Conservation (phyloP, 352 stramenopile species). For the Phytophthora vignae region DNA sequence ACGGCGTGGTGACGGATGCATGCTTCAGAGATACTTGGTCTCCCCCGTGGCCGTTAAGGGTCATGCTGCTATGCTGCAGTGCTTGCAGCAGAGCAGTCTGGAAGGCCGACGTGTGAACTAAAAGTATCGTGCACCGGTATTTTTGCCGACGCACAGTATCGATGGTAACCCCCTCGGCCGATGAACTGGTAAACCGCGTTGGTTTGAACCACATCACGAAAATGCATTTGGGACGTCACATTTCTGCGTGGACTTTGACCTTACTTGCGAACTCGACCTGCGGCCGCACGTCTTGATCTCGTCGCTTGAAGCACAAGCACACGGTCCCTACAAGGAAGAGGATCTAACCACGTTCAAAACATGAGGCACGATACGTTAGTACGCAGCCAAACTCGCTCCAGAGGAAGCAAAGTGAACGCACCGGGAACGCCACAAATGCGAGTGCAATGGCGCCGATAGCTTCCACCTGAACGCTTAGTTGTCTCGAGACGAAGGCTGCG, state of each 20-base stretch:
- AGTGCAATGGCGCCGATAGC: slow-evolving; percentile 52
- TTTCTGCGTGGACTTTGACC: slow-evolving; percentile 55
- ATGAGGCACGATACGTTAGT: background rate
- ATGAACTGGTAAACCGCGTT: too few relatives aligned
- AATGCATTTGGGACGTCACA: slow-evolving; percentile 23
- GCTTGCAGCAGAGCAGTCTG: background rate
- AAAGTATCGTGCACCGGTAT: too few relatives aligned
- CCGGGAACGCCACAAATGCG: slow-evolving; percentile 56
- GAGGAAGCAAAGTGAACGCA: slow-evolving; percentile 26
- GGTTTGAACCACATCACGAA: too few relatives aligned
- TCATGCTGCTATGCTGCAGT: slow-evolving; percentile 20
- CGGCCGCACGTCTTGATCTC: slow-evolving; percentile 76
- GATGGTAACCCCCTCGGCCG: too few relatives aligned
- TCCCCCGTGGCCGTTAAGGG: background rate
- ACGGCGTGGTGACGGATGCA: background rate
- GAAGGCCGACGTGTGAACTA: background rate
- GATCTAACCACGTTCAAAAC: slow-evolving; percentile 35
- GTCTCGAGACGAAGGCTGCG: slow-evolving; percentile 52
- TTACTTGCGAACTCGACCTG: slow-evolving; percentile 62
- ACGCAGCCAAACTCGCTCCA: background rate
- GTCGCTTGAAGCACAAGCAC: slow-evolving; percentile 77
- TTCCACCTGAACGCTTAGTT: slow-evolving; percentile 53
- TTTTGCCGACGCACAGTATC: too few relatives aligned
- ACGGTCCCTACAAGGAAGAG: slow-evolving; percentile 56
- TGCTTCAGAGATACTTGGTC: background rate